Evolutionary conservation across 352 stramenopile genomes (phyloP).

Genomic region (Phytopythium kandeliae): DNA sequence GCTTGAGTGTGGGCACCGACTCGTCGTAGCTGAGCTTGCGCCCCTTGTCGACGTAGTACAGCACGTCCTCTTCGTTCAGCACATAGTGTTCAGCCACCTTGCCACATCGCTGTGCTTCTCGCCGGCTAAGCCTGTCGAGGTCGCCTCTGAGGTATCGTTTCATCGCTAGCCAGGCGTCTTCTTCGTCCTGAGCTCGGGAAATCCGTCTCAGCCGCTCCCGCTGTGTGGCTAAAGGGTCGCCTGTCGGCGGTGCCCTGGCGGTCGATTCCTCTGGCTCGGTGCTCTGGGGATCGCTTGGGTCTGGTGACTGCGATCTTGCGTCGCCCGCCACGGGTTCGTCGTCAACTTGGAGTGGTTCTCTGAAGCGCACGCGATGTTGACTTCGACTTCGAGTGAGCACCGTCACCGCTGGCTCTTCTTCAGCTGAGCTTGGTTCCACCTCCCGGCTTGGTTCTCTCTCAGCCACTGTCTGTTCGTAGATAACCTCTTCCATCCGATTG

Average conservation of each 20-base stretch:
- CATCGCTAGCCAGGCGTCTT: neutral
- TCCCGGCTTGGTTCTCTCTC: too few relatives aligned
- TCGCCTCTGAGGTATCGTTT: too few relatives aligned
- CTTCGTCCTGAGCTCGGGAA: conserved; percentile 9
- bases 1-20: neutral
- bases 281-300: too few relatives aligned
- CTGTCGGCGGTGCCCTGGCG: too few relatives aligned
- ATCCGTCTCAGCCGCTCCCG: conserved; percentile 6
- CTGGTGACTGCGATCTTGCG: too few relatives aligned
- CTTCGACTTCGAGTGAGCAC: conserved; percentile 1
- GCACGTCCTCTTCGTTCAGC: conserved; percentile 7
- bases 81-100: conserved; percentile 8
- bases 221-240: conserved; percentile 5
- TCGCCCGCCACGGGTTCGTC: neutral
- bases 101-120: neutral
- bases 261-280: too few relatives aligned
- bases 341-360: neutral
- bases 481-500: conserved; percentile 5
- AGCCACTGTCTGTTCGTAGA: conserved; percentile 6
- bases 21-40: neutral
- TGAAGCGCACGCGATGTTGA: conserved; percentile 1
- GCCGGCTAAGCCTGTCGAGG: too few relatives aligned
- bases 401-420: neutral
- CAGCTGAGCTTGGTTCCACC: too few relatives aligned
- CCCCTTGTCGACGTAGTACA: conserved; percentile 2